Percentiles rank a stretch among this genome's conserved stretches.
phyloP scores from a whole-genome alignment of 768 basidiomycete species.

The Leccinellum rugosiceps region DNA sequence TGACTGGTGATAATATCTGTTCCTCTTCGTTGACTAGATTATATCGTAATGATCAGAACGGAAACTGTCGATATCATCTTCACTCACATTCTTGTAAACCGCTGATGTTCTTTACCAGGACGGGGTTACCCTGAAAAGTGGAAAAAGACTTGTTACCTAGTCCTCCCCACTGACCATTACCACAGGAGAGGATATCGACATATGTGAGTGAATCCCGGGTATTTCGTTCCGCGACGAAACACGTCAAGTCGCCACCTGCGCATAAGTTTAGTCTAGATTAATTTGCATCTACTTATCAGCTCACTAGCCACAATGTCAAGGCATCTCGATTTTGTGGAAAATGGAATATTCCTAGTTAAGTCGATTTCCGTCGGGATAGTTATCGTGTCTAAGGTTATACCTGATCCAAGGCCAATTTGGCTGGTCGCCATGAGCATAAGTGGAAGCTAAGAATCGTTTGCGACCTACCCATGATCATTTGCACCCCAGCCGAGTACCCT shows the following conservation, averaged over 20 bases:
- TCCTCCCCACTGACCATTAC: slow-evolving; percentile 82
- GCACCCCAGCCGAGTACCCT: slow-evolving; percentile 87
- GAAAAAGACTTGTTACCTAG: slow-evolving; percentile 62
- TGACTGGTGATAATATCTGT: slow-evolving; percentile 59
- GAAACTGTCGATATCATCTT: neutral
- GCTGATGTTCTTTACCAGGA: slow-evolving; percentile 74
- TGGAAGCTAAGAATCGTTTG: neutral
- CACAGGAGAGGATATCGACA: slow-evolving; percentile 68
- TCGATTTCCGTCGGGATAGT: slow-evolving; percentile 83
- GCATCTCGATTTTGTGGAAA: slow-evolving; percentile 55
- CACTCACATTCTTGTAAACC: slow-evolving; percentile 81
- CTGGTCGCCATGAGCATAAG: slow-evolving; percentile 34
- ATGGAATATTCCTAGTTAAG: slow-evolving; percentile 56
- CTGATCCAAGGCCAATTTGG: slow-evolving; percentile 76
- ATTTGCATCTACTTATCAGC: slow-evolving; percentile 4
- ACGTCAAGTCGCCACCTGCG: slow-evolving; percentile 71
- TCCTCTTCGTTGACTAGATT: slow-evolving; percentile 61
- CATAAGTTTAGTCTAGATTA: neutral
- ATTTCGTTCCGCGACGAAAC: slow-evolving; percentile 67
- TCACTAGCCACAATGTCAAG: slow-evolving; percentile 62
- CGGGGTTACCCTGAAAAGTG: slow-evolving; percentile 67
- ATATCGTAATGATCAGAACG: slow-evolving; percentile 4
- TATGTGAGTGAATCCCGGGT: slow-evolving; percentile 33
- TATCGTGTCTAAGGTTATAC: slow-evolving; percentile 61
- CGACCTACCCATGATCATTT: slow-evolving; percentile 73